Conservation (phyloP, 768 basidiomycete genomes). For the Russula lepida region DNA sequence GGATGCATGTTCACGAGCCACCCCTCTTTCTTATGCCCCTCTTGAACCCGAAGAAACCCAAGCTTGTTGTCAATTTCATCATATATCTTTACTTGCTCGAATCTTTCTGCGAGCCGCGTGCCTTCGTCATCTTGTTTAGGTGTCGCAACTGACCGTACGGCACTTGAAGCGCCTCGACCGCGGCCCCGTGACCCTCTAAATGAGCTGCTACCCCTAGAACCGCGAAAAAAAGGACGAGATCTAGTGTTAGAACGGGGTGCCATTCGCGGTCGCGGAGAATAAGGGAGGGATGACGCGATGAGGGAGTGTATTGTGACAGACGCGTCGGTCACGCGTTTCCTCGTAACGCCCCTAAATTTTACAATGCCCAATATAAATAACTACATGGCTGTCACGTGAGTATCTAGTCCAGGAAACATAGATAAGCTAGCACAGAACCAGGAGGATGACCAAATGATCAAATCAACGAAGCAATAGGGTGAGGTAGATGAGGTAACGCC, state of each 20-base stretch:
- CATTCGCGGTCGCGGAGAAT: neutral
- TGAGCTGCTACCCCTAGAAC: slow-evolving; percentile 30
- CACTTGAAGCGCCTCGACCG: slow-evolving; percentile 34
- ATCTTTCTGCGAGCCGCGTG: slow-evolving; percentile 74
- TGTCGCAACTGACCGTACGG: slow-evolving; percentile 37
- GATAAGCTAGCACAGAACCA: slow-evolving; percentile 11
- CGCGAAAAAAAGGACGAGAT: slow-evolving; percentile 33
- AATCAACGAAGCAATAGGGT: slow-evolving; percentile 8
- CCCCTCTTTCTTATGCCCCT: slow-evolving; percentile 71
- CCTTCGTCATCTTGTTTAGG: slow-evolving; percentile 84
- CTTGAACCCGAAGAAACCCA: slow-evolving; percentile 75
- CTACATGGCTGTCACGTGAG: slow-evolving; percentile 11
- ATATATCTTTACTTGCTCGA: slow-evolving; percentile 63
- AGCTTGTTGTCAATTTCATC: slow-evolving; percentile 94
- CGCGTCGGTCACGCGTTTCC: slow-evolving; percentile 12
- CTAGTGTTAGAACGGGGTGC: slow-evolving; percentile 21
- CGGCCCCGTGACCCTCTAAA: slow-evolving; percentile 41
- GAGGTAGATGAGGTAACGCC: neutral
- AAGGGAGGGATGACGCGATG: neutral
- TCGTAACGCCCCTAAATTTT: neutral
- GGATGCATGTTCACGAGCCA: slow-evolving; percentile 99
- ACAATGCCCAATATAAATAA: slow-evolving; percentile 7
- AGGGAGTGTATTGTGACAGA: neutral
- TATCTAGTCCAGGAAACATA: slow-evolving; percentile 8
- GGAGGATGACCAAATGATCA: slow-evolving; percentile 13